Conservation (phyloP, 225 moss, liverwort and hornwort genomes). For the Marchantia polymorpha region DNA sequence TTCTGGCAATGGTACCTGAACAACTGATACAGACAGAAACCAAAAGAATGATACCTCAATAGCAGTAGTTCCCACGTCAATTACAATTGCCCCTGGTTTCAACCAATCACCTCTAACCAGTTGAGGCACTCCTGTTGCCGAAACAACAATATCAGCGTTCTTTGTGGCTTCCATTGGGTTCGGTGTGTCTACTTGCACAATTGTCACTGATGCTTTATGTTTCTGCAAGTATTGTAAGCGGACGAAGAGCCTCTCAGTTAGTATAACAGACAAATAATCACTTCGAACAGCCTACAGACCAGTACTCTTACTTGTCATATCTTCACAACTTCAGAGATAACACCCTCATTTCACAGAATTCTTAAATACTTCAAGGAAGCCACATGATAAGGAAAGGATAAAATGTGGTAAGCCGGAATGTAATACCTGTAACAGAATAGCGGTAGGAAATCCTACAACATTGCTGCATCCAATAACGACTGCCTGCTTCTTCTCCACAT, state of each 20-base stretch:
- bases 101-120: conserved; percentile 92
- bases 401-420: not conserved
- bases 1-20: not conserved
- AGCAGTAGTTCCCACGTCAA: conserved; percentile 84
- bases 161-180: conserved; percentile 69
- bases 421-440: conserved; percentile 71
- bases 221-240: conserved; percentile 43
- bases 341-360: not conserved
- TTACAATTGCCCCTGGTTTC: conserved; percentile 86
- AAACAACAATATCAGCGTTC: conserved; percentile 80
- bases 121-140: conserved; percentile 81
- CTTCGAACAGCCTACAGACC: not conserved
- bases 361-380: not conserved
- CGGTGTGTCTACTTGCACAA: conserved; percentile 67
- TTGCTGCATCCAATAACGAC: conserved; percentile 89
- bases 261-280: not conserved
- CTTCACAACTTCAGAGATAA: not conserved
- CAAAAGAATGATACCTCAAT: conserved; percentile 43
- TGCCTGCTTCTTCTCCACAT: conserved; percentile 69
- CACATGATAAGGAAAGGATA: no score
- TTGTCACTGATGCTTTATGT: conserved; percentile 76
- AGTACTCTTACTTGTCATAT: not conserved
- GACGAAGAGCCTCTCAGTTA: not conserved
- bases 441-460: conserved; percentile 80
- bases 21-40: not conserved